Conservation (phyloP, 257 asterid genomes). For the Fraxinus anomala region DNA sequence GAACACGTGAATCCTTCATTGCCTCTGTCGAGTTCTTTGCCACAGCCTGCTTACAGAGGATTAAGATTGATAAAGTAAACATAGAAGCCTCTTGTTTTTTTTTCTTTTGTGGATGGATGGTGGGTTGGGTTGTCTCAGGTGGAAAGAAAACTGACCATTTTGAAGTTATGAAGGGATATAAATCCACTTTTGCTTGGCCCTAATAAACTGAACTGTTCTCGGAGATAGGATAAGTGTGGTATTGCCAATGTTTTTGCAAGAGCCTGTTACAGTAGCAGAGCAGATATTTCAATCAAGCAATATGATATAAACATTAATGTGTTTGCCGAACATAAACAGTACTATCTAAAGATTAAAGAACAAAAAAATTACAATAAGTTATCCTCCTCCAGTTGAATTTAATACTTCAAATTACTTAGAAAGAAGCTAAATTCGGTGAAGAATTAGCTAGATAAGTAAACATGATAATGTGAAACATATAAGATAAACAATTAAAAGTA, state of each 20-base stretch:
- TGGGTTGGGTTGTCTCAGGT: not conserved
- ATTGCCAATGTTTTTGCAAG: conserved; percentile 80
- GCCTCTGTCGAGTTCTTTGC: conserved; percentile 77
- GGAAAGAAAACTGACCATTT: conserved; percentile 49
- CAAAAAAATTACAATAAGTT: not conserved
- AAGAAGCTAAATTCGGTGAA: not conserved
- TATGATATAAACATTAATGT: not conserved
- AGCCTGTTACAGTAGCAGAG: conserved; percentile 50
- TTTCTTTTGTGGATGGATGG: not conserved
- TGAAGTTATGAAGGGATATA: conserved; percentile 70
- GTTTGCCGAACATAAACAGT: not conserved
- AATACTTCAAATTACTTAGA: not conserved
- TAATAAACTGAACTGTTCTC: conserved; percentile 77
- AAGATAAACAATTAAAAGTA: not conserved
- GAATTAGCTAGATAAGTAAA: not conserved
- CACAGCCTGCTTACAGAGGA: conserved; percentile 54
- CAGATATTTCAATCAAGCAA: not conserved
- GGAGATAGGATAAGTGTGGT: conserved; percentile 77
- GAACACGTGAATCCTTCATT: conserved; percentile 86
- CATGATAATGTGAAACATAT: not conserved
- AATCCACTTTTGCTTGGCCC: conserved; percentile 88
- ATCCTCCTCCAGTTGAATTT: not conserved
- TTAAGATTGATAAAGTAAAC: not conserved
- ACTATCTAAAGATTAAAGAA: not conserved
- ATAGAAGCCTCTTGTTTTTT: not conserved